Evolutionary conservation across 2,329 filamentous ascomycete species (phyloP).

Genomic region (Xylariomycetidae sp.): DNA sequence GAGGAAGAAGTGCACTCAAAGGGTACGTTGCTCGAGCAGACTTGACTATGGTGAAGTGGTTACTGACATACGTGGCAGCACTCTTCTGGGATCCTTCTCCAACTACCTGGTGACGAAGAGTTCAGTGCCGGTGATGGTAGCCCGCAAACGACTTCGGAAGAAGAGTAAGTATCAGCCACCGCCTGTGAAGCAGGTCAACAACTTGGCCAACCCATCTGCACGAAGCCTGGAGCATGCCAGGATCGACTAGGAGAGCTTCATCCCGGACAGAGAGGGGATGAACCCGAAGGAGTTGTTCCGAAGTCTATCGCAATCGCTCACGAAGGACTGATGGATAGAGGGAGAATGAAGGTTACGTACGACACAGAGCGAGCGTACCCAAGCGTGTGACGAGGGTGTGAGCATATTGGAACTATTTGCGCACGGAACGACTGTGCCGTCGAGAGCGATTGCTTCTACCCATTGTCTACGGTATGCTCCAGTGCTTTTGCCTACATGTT

Average conservation of each 20-base stretch:
- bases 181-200: conserved; percentile 71
- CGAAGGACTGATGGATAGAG: no score
- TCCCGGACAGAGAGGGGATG: no score
- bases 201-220: conserved; percentile 64
- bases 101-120: conserved; percentile 98
- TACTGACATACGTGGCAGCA: conserved; percentile 43
- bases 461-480: no score
- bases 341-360: no score
- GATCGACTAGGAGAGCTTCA: conserved; percentile 58
- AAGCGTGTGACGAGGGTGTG: no score
- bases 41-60: neutral
- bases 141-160: conserved; percentile 81
- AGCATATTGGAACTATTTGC: no score
- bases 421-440: no score
- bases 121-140: conserved; percentile 96
- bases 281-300: no score
- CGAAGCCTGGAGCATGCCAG: conserved; percentile 65
- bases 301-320: no score
- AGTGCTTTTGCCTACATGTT: no score
- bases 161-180: conserved; percentile 74
- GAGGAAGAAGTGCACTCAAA: conserved; percentile 86
- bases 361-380: no score
- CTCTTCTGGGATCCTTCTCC: conserved; percentile 90
- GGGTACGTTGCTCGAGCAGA: conserved; percentile 59
- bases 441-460: no score